These are phyloP conservation scores for Artemisia annua DNA, from an alignment of 129 eudicot species.

Conservation along the genomic window DNA sequence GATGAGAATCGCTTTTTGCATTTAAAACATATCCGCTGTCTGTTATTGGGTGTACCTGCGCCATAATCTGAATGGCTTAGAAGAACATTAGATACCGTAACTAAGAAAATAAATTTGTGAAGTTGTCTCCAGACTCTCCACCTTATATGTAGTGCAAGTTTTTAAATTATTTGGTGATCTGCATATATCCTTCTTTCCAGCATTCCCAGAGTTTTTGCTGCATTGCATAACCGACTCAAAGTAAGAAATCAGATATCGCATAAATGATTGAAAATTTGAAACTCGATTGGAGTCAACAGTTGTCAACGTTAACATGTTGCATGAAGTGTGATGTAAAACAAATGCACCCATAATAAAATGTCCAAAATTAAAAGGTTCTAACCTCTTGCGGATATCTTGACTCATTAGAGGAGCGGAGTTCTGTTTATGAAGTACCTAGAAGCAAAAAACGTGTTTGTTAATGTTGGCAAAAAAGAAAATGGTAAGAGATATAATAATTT, in stretches of 20 bases:
- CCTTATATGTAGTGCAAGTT: too few species aligned
- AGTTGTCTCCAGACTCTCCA: slow-evolving; percentile 1
- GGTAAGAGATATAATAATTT: not conserved
- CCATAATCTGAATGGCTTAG: slow-evolving; percentile 10
- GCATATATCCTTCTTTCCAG: slow-evolving; percentile 26
- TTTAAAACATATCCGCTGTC: slow-evolving; percentile 33
- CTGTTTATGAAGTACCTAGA: slow-evolving; percentile 39
- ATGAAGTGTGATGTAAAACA: not conserved
- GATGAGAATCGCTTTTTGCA: slow-evolving; percentile 26
- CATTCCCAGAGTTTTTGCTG: slow-evolving; percentile 42
- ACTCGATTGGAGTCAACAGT: not conserved
- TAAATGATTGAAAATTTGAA: not conserved
- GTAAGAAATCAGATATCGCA: slow-evolving; percentile 9
- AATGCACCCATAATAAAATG: not conserved
- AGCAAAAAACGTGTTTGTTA: not conserved
- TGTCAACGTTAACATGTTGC: not conserved
- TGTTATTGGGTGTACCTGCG: slow-evolving; percentile 42
- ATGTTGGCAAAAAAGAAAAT: not conserved
- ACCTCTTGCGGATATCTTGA: slow-evolving; percentile 42
- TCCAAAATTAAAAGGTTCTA: slow-evolving; percentile 9
- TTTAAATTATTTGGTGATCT: slow-evolving; percentile 17
- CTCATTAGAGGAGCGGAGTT: slow-evolving; percentile 26
- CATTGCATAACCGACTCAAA: slow-evolving; percentile 16
- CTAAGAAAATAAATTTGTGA: not conserved
- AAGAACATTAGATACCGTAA: not conserved